Conservation (phyloP, 352 stramenopile genomes). For the Hyaloperonospora brassicae region DNA sequence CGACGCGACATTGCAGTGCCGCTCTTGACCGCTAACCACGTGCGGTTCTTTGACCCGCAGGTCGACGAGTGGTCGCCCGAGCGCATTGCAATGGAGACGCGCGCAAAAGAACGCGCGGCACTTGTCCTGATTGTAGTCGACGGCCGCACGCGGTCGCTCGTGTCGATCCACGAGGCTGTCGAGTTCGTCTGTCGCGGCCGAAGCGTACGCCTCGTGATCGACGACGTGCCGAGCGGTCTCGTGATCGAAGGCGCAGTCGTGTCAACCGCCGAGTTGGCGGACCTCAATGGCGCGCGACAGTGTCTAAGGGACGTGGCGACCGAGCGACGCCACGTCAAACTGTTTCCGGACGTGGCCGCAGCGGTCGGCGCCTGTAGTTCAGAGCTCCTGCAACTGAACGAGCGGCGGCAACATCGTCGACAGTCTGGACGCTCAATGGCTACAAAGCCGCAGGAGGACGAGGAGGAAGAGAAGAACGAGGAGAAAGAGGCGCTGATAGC, state of each 20-base stretch:
- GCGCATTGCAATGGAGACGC: slow-evolving; percentile 73
- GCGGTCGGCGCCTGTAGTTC: slow-evolving; percentile 43
- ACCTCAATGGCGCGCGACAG: slow-evolving; percentile 75
- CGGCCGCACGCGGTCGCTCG: slow-evolving; percentile 65
- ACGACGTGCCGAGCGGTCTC: slow-evolving; percentile 51
- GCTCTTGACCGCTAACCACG: slow-evolving; percentile 47
- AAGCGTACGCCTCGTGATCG: slow-evolving; percentile 72
- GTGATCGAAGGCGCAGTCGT: slow-evolving; percentile 45
- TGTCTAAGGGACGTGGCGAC: slow-evolving; percentile 63
- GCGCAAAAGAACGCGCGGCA: slow-evolving; percentile 73
- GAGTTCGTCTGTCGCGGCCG: slow-evolving; percentile 79
- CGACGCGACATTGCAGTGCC: slow-evolving; percentile 69
- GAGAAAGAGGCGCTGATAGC: no score
- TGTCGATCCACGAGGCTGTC: slow-evolving; percentile 83
- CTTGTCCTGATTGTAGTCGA: slow-evolving; percentile 85
- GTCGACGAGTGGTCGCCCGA: slow-evolving; percentile 86
- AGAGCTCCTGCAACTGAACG: slow-evolving; percentile 48
- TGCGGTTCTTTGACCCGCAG: slow-evolving; percentile 85
- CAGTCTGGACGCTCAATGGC: no score
- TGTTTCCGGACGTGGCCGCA: slow-evolving; percentile 45
- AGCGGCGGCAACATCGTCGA: slow-evolving; percentile 69
- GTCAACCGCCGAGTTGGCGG: slow-evolving; percentile 54
- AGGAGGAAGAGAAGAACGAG: no score
- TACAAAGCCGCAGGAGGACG: no score
- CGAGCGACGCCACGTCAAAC: slow-evolving; percentile 32